Conservation (phyloP, 2,329 filamentous ascomycete genomes). For the Claviceps quebecensis region DNA sequence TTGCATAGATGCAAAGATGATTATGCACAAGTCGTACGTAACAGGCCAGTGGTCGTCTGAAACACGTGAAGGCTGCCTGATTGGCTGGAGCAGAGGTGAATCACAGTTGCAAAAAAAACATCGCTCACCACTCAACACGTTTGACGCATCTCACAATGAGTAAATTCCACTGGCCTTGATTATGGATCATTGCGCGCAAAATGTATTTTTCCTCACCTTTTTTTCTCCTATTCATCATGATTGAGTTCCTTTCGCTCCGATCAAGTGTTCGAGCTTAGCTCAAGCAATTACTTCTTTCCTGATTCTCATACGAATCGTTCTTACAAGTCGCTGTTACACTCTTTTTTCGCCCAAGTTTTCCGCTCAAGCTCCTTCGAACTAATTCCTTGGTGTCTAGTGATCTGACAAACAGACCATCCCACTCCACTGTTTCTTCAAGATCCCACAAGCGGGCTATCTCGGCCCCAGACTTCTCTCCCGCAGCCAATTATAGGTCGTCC, state of each 20-base stretch:
- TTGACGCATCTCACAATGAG: neutral
- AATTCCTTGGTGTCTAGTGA: neutral
- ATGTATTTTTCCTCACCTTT: neutral
- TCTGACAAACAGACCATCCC: slow-evolving; percentile 10
- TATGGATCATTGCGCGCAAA: neutral
- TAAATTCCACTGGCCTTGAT: neutral
- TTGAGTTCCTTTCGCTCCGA: neutral
- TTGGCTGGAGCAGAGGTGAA: neutral
- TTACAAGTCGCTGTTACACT: neutral
- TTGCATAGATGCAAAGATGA: neutral
- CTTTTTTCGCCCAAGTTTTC: neutral
- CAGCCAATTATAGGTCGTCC: slow-evolving; percentile 3
- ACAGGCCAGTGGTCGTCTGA: neutral
- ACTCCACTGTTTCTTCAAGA: slow-evolving; percentile 12
- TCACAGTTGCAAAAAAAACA: neutral
- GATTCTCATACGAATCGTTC: neutral
- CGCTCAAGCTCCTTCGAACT: neutral
- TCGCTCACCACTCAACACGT: neutral
- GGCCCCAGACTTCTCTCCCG: slow-evolving; percentile 29
- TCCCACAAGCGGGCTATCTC: slow-evolving; percentile 36
- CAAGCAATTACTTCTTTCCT: neutral
- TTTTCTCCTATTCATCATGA: neutral
- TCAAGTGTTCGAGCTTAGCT: neutral
- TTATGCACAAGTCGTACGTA: neutral
- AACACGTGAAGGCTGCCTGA: neutral